Evolutionary conservation across 2,329 filamentous ascomycete genomes (phyloP), one percentile per base, ranked within the genome.

Genomic region (Diaporthe sp.): DNA sequence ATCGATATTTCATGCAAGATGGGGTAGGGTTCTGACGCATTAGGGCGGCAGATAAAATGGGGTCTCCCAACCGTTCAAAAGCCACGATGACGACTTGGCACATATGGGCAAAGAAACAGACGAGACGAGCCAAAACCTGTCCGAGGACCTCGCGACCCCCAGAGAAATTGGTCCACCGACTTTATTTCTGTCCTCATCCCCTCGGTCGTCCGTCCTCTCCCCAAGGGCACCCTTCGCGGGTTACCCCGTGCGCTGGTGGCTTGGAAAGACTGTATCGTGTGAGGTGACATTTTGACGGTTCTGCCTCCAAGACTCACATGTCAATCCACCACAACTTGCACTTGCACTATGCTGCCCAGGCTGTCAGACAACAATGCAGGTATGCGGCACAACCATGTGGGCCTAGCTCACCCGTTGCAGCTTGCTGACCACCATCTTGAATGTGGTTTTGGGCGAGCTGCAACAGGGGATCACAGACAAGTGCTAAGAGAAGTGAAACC

Each of bases 1-100:
- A 68, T 37, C 31, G 5, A 51, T 28, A 25, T 37, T 37, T 39
- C 47, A 68, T 68, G 61, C 63, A 68, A 53, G 63, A 68, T 51
- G 44, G 25, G 31, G 20, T 51, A 53, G 44, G 44, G 47, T 34
- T 51, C 63, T 25, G 63, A 25, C 22, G n/a, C 61, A 53, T n/a
- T 39, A 68, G 44, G 15, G 13, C 39, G 13, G 39, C 60, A 31
- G 15, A 31, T 47, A 42, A 65, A 25, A 65, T 6, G 34, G 60
- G n/a, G 39, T 22, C 42, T 2, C 15, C 22, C 44, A 37, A 25
- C 12, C 28, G 63, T 39, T 20, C 44, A 51, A 25, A 22, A 68
- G 44, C 7, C 22, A 37, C 20, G 3, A 37, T 51, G 63, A 51
- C 63, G 31, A 68, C 63, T 68, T 68, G 63, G 44, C 63, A 34